Conservation (phyloP, 176 grass and related monocot genomes). For the Puccinellia tenuiflora region DNA sequence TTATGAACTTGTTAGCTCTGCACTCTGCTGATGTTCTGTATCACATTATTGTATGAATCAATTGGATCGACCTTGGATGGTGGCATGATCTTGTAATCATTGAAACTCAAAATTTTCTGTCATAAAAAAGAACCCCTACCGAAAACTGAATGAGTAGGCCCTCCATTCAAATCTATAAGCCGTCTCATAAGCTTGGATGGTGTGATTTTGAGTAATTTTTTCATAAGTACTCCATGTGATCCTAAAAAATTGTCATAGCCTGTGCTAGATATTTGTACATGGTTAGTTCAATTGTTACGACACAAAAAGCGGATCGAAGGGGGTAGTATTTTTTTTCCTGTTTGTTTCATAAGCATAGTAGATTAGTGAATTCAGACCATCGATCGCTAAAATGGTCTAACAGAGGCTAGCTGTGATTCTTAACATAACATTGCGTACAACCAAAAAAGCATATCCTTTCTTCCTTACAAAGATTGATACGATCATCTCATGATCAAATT, state of each 20-base stretch:
- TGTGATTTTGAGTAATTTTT: background rate
- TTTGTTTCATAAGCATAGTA: background rate
- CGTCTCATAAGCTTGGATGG: too few species aligned
- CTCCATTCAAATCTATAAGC: background rate
- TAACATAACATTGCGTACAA: background rate
- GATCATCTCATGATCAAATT: constrained; percentile 22
- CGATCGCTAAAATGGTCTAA: background rate
- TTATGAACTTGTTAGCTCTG: background rate
- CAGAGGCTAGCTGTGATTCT: background rate
- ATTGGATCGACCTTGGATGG: background rate
- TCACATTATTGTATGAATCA: background rate
- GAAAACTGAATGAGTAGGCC: background rate
- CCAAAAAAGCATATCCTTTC: constrained; percentile 25
- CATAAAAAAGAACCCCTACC: background rate
- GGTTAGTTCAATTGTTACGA: too few species aligned
- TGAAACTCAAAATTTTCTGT: background rate
- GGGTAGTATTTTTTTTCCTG: background rate
- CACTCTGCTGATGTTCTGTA: background rate
- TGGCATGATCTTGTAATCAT: background rate
- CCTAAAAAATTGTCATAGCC: too few species aligned
- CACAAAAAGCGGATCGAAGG: too few species aligned
- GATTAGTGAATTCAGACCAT: background rate
- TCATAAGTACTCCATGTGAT: too few species aligned
- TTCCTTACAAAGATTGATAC: constrained; percentile 1
- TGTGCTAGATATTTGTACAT: too few species aligned